A percentile compares a stretch with the other conserved stretches of the same genome.
Conservation (phyloP, 1,284 basidiomycete species). For the Rhizoctonia solani region DNA sequence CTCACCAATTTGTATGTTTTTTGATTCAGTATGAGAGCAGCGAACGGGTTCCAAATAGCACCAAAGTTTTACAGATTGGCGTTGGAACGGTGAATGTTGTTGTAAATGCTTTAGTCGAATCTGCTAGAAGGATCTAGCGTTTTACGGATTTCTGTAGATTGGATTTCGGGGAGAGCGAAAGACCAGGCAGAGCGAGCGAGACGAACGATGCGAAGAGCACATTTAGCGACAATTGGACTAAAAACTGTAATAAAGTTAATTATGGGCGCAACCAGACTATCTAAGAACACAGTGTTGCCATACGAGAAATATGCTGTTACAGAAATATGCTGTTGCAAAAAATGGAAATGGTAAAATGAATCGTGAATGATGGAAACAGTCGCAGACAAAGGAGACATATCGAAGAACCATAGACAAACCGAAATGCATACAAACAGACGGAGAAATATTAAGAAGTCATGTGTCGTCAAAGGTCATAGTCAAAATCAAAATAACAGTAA, state of each 20-base stretch:
- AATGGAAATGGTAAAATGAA: background rate
- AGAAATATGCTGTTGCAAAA: background rate
- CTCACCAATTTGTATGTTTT: no score
- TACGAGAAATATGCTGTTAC: slow-evolving; percentile 1
- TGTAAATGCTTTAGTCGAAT: no score
- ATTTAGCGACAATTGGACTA: no score
- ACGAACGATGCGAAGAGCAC: no score
- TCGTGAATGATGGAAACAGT: background rate
- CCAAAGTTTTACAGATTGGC: no score
- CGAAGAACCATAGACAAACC: background rate
- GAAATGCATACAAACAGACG: slow-evolving; percentile 4
- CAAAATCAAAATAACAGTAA: background rate
- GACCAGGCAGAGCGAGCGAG: no score
- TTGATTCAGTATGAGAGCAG: no score
- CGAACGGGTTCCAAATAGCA: no score
- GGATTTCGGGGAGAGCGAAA: no score
- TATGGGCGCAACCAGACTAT: slow-evolving; percentile 7
- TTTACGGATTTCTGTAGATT: no score
- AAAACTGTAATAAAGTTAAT: background rate
- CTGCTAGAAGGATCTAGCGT: no score
- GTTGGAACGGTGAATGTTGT: no score
- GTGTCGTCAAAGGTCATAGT: background rate
- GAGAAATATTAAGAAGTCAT: slow-evolving; percentile 7
- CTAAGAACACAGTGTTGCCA: slow-evolving; percentile 15
- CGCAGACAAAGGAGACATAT: background rate